A percentile compares a stretch with the other conserved stretches of the same genome.
These are phyloP conservation scores for Carpinus fangiana DNA, from an alignment of 306 rosid species.

Conservation along the genomic window DNA sequence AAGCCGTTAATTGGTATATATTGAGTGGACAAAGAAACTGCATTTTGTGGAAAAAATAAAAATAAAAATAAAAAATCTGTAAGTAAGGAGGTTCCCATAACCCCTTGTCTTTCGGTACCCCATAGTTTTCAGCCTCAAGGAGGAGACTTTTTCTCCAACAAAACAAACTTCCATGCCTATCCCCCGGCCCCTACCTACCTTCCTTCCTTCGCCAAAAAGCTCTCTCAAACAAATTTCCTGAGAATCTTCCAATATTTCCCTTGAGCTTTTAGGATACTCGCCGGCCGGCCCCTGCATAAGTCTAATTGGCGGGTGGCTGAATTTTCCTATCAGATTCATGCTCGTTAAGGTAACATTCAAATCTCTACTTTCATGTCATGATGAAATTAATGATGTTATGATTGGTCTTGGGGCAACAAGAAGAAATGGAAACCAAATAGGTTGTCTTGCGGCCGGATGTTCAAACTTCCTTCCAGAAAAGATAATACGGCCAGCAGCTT, in stretches of 20 bases:
- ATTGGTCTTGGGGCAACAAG: neutral
- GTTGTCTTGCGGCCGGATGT: too few species aligned
- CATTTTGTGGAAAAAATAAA: neutral
- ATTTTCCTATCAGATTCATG: neutral
- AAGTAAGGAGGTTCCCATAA: neutral
- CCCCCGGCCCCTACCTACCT: neutral
- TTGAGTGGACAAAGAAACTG: conserved; percentile 9
- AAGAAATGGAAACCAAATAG: neutral
- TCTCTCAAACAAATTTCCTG: conserved; percentile 19
- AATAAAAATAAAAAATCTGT: neutral
- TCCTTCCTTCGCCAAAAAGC: conserved; percentile 27
- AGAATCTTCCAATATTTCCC: conserved; percentile 11
- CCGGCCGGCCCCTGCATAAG: too few species aligned
- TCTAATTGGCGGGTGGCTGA: neutral
- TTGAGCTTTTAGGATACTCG: too few species aligned
- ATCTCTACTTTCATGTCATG: neutral
- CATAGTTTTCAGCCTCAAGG: conserved; percentile 44
- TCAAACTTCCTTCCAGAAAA: neutral
- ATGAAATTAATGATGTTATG: neutral
- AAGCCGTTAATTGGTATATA: neutral
- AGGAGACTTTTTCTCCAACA: conserved; percentile 51
- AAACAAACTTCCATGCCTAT: conserved; percentile 28
- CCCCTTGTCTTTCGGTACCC: conserved; percentile 51
- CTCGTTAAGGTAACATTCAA: neutral
- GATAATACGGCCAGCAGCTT: neutral